Base-by-base conservation (phyloP, 305 asterid genomes). In the Fraxinus baroniana region DNA sequence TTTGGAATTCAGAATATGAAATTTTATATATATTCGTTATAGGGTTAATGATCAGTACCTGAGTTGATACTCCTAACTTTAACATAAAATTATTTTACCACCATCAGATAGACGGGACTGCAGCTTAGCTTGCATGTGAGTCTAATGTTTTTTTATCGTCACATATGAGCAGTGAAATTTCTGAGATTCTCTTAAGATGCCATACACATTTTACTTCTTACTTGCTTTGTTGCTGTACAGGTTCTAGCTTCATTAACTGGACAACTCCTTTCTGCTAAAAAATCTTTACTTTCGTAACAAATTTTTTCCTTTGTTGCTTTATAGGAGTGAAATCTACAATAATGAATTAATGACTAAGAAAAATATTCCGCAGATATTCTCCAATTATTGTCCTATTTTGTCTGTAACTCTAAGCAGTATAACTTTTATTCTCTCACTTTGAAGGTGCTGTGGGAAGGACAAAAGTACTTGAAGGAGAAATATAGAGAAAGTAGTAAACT, bases 381-480 rank as follows among this genome's bases (percentile, higher is more conserved):
- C 26, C 66, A 55, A 3, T 7, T 18, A 17, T 10, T 33, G 64
- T 9, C 52, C 46, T 39, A 35, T 28, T 37, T 26, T 13, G 76
- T 30, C 17, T 17, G 36, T 22, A 5, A 30, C 70, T 35, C 39
- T 18, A 9, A 9, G 8, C 3, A 37, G 20, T 64, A 64, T 70
- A 62, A 28, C 41, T 78, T 55, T 55, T 55, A 17, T 55, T 76
- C n/a, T 76, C 44, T 74, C 70, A 77, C 46, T 24, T 24, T 85
- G 76, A 74, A 93, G 98, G 94, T 93, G 97, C 89, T 94, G 98
- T 77, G 98, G 97, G 75, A 91, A 93, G 87, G 97, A 91, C 80
- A 82, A 80, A 78, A 87, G 73, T 86, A 83, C 28, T 20, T 88
- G 90, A 87, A 32, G 41, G 76, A 60, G 80, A 77, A 74, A 70